Base-by-base conservation (phyloP, 202 grass and related monocot species). In the Carex arenaria region DNA sequence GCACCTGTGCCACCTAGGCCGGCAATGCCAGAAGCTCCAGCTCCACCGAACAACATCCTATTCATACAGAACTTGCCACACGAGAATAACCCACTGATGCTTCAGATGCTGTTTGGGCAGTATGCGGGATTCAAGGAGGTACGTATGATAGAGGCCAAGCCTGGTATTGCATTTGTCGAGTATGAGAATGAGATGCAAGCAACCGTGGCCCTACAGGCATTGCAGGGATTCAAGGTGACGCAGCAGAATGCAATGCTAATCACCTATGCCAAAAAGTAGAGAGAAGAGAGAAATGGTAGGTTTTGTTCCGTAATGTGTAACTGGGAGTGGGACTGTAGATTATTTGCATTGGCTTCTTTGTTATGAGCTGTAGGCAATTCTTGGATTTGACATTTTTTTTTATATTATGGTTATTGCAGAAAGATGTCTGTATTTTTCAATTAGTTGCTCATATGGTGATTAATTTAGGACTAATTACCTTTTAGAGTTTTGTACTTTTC, bases 101-200 rank as follows among this genome's bases (percentile, higher is more conserved):
- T 92, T 76, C 91, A 99, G 74, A 99, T 99, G 96, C 79, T 96
- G 36, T 99, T 94, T 79, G 93, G 91, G 74, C 93, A 99, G 85
- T 95, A 96, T 81, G 83, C 60, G 13, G 96, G 96, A 57, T 99
- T 99, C 81, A 99, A 96, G 85, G 96, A 99, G 83, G 96, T 92
- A 11, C 83, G 96, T 64, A 99, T 94, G 93, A 51, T 99, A 2
- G 96, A 95, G 80, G 79, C 93, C 7, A 99, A 99, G 60, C 96
- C 91, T 0, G 93, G 93, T 18, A 99, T 99, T 10, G 91, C 96
- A 83, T 99, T 94, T 2, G 96, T 99, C 12, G 96, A 99, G 87
- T 99, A 94, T 51, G 90, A 90, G 42, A 93, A 96, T 4, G 93
- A 96, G 64, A 78, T 84, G 38, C 96, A 96, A 83, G 90, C 89